Evolutionary conservation across 805 yeast species (phyloP), one percentile per base, ranked within the genome.

Genomic region (Candida hispaniensis): DNA sequence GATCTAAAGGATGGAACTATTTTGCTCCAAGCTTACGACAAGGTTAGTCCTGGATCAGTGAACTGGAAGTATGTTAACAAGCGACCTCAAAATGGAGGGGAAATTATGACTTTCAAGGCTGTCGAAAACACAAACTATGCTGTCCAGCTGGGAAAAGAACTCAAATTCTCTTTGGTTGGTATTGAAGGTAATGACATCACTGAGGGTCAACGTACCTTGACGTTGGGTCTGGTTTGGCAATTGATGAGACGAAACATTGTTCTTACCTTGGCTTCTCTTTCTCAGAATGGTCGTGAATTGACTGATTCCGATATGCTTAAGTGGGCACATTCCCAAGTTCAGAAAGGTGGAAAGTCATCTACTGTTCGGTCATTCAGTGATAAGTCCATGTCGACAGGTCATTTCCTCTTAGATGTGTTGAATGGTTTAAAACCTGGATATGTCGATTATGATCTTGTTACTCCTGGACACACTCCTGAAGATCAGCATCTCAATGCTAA

Each of bases 81-180:
- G 59, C 76, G 71, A 50, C 93, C 94, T n/a, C 56, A 69, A 1
- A 64, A 66, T 30, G 93, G 88, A 18, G 59, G 60, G 27, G 95
- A 85, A 52, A 49, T 91, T 45, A 72, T 83, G 26, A 73, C 96
- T 47, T 91, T 91, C 65, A 91, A 88, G 61, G 95, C 95, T 1
- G 69, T 91, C 40, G 98, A 91, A 60, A 91, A 91, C 58, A 83
- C 94, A n/a, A 91, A 91, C 59, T 91, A 91, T 53, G 94, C 93
- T n/a, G 97, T 91, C 25, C 94, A 82, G 47, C 69, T 93, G 34
- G 98, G 98, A 48, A 86, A 86, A 59, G 80, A 83, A 21, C 81
- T 82, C 56, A 74, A 77, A 36, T 91, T 91, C 58, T 88, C 97
- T 2, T 67, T 91, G 40, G 98, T 91, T 33, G 98, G 98, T 46